Conservation (phyloP, 2,329 filamentous ascomycete genomes). For the Colletotrichum sp. region DNA sequence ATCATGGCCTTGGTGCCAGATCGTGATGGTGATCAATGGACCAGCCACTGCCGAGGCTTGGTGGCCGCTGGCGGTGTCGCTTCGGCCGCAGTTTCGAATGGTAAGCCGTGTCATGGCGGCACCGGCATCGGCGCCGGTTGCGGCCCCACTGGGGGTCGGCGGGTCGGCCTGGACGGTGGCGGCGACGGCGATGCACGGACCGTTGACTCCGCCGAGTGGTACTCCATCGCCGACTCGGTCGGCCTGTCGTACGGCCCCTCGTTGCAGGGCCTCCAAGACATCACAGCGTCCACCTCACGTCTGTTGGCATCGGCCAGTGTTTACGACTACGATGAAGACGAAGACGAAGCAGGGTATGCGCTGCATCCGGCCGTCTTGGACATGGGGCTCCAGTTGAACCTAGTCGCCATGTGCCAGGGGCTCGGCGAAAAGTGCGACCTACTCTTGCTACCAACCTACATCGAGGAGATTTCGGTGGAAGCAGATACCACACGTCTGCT, state of each 20-base stretch:
- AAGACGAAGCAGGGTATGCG: neutral
- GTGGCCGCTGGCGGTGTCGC: neutral
- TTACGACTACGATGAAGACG: neutral
- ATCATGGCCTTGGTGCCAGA: neutral
- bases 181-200: neutral
- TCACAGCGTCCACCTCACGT: neutral
- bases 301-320: neutral
- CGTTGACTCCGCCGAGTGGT: neutral
- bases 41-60: neutral
- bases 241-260: neutral
- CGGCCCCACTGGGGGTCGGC: rapidly evolving
- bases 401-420: neutral
- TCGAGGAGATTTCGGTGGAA: neutral
- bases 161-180: neutral
- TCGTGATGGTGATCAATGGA: neutral
- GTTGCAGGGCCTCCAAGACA: neutral
- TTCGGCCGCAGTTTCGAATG: neutral
- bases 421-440: neutral
- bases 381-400: neutral
- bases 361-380: neutral
- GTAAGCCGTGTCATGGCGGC: neutral
- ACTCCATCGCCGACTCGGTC: neutral
- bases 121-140: neutral
- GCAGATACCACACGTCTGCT: neutral
- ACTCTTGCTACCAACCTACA: neutral